Conservation (phyloP, 768 basidiomycete genomes). For the Lactifluus piperatus region DNA sequence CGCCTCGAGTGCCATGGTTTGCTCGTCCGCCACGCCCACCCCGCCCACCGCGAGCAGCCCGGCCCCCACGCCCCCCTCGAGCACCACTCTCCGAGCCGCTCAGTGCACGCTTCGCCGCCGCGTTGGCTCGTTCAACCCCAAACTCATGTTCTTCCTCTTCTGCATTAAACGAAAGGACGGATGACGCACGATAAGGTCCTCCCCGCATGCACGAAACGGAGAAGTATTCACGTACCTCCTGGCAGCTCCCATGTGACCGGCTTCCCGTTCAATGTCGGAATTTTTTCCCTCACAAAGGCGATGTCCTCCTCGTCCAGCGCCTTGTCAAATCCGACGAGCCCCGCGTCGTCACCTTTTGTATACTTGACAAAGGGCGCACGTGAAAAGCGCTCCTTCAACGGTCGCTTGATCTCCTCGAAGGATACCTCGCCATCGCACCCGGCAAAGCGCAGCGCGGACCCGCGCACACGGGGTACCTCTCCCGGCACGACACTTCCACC, state of each 20-base stretch:
- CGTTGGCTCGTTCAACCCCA: conserved; percentile 65
- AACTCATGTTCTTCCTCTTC: conserved; percentile 68
- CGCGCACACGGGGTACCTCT: conserved; percentile 36
- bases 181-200: not conserved
- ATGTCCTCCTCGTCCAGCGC: conserved; percentile 65
- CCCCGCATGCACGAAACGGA: not conserved
- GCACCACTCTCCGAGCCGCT: conserved; percentile 20
- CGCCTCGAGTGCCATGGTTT: conserved; percentile 27
- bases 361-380: conserved; percentile 42
- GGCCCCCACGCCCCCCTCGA: conserved; percentile 40
- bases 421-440: conserved; percentile 49
- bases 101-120: conserved; percentile 48
- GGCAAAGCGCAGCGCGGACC: conserved; percentile 40
- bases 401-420: conserved; percentile 54
- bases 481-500: conserved; percentile 37
- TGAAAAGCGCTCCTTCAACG: conserved; percentile 40
- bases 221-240: conserved; percentile 37
- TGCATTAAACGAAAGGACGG: conserved; percentile 22
- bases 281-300: conserved; percentile 52
- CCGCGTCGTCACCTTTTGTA: conserved; percentile 36
- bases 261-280: conserved; percentile 57
- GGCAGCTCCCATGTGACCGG: conserved; percentile 57
- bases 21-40: conserved; percentile 24
- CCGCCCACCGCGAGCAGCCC: conserved; percentile 30
- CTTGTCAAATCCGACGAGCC: conserved; percentile 51